A percentile compares a stretch with the other conserved stretches of the same genome.
phyloP scores from a whole-genome alignment of 2,329 filamentous ascomycete species.

The Xylaria sp. region DNA sequence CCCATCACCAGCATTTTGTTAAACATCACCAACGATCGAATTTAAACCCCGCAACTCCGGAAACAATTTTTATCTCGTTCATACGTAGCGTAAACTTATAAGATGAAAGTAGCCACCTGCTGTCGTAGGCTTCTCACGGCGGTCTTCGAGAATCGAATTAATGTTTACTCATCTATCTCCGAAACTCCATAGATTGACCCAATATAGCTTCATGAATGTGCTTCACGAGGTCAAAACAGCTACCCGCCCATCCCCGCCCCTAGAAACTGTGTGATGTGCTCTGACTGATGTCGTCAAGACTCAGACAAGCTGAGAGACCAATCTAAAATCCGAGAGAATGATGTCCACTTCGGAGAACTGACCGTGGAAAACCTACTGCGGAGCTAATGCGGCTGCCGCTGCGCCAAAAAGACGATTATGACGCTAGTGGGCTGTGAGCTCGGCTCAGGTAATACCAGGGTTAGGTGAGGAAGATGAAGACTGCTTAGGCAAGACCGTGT shows the following conservation, averaged over 20 bases:
- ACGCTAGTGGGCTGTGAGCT: conserved; percentile 13
- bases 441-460: background rate
- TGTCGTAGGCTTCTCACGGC: background rate
- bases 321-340: background rate
- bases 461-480: background rate
- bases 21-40: background rate
- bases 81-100: background rate
- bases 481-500: background rate
- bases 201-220: background rate
- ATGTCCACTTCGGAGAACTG: background rate
- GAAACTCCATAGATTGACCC: conserved; percentile 10
- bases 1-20: background rate
- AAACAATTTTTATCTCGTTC: background rate
- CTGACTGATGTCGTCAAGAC: background rate
- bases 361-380: background rate
- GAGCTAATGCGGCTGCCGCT: background rate
- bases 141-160: background rate
- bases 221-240: background rate
- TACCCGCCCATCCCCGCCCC: background rate
- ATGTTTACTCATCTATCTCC: conserved; percentile 24
- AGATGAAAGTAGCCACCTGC: background rate
- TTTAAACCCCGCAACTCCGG: background rate
- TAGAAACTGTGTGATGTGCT: background rate
- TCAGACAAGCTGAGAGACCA: background rate
- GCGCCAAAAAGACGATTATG: background rate